Percentiles rank a stretch among this genome's conserved stretches.
Evolutionary conservation across 2,329 filamentous ascomycete species (phyloP).

Genomic region (Mycosphaerelloides madeirae): DNA sequence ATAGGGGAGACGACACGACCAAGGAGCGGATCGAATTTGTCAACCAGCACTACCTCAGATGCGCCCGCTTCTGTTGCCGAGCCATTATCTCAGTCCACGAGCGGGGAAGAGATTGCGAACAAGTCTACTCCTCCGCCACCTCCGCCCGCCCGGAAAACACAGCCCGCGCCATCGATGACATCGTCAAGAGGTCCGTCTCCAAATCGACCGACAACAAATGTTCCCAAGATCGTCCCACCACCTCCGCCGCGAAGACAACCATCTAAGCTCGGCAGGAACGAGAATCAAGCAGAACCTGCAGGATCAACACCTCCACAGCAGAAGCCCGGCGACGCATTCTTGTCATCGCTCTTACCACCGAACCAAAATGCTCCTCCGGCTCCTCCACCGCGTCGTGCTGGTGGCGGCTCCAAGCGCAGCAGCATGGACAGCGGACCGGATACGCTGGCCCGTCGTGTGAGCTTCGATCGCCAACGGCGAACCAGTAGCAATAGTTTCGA

Average conservation of each 20-base stretch:
- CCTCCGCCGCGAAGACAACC: conserved; percentile 27
- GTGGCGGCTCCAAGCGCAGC: conserved; percentile 19
- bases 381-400: conserved; percentile 26
- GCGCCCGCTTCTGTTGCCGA: conserved; percentile 5
- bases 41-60: conserved; percentile 14
- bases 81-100: conserved; percentile 1
- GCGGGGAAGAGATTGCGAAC: conserved; percentile 4
- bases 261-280: conserved; percentile 19
- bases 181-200: conserved; percentile 3
- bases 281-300: neutral
- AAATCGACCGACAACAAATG: conserved; percentile 7
- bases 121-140: conserved; percentile 28
- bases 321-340: conserved; percentile 15
- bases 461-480: conserved; percentile 16
- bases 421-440: conserved; percentile 21
- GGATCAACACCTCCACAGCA: conserved; percentile 10
- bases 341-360: conserved; percentile 4
- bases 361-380: conserved; percentile 22
- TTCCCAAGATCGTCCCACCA: conserved; percentile 19
- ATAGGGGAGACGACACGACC: conserved; percentile 13
- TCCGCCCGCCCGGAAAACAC: conserved; percentile 23
- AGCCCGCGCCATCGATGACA: conserved; percentile 4
- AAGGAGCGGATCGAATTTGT: conserved; percentile 26
- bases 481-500: conserved; percentile 22
- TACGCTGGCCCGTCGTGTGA: conserved; percentile 9